Evolutionary conservation across 352 stramenopile genomes (phyloP).

Genomic region (Globisporangium nagaii): DNA sequence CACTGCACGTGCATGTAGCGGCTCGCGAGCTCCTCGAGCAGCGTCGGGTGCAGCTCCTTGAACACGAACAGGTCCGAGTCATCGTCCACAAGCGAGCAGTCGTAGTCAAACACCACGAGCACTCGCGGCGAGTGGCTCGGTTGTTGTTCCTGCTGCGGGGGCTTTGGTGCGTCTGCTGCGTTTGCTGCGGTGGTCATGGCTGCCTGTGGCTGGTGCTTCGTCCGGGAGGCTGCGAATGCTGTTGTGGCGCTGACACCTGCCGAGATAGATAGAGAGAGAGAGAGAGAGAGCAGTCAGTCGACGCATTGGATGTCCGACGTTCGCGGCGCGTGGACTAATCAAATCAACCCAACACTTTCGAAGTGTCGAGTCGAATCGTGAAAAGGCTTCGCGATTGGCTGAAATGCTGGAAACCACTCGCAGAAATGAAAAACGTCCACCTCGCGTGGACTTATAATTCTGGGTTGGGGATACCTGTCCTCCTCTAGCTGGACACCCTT

Average conservation of each 20-base stretch:
- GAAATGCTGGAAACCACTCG: neutral
- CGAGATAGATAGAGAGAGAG: too few relatives aligned
- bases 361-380: neutral
- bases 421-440: neutral
- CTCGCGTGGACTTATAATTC: neutral
- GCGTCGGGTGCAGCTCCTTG: slow-evolving; percentile 21
- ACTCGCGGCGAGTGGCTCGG: neutral
- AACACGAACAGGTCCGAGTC: slow-evolving; percentile 40
- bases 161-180: neutral
- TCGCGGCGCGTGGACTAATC: too few relatives aligned
- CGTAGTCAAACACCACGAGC: slow-evolving; percentile 52
- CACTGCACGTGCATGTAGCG: slow-evolving; percentile 12
- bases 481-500: neutral
- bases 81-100: slow-evolving; percentile 37
- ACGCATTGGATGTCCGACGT: too few relatives aligned
- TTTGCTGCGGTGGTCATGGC: neutral
- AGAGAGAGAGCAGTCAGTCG: too few relatives aligned
- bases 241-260: too few relatives aligned
- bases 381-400: neutral
- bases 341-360: too few relatives aligned
- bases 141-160: neutral
- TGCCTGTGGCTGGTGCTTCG: too few relatives aligned
- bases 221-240: too few relatives aligned
- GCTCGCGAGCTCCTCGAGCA: slow-evolving; percentile 16
- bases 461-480: too few relatives aligned